These are phyloP conservation scores for Cytidiella melzeri DNA, from an alignment of 768 basidiomycete species.

Conservation along the genomic window DNA sequence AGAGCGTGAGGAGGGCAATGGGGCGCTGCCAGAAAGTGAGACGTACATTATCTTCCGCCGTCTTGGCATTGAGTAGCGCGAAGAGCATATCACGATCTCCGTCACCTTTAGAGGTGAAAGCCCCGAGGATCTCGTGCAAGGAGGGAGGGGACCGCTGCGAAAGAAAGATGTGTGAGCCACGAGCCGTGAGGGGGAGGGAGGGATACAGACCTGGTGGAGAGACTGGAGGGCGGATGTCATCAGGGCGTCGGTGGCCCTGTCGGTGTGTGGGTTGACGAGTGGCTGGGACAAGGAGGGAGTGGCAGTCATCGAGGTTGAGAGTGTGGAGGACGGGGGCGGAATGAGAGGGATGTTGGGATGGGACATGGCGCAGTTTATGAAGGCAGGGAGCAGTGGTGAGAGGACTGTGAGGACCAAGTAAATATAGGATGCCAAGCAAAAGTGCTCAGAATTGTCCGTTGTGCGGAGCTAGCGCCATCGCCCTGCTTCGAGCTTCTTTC, in stretches of 20 bases:
- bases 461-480: background rate
- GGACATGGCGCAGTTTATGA: conserved; percentile 22
- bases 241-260: conserved; percentile 22
- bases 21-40: too few species aligned
- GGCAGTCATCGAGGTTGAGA: conserved; percentile 21
- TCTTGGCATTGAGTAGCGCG: conserved; percentile 87
- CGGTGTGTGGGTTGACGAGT: background rate
- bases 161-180: conserved; percentile 1
- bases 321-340: conserved; percentile 14
- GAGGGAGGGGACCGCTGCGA: conserved; percentile 68
- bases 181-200: background rate
- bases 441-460: conserved; percentile 7
- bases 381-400: conserved; percentile 38
- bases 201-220: conserved; percentile 37
- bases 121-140: conserved; percentile 79
- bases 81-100: conserved; percentile 91
- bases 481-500: background rate
- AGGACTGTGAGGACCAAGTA: conserved; percentile 25
- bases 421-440: conserved; percentile 42
- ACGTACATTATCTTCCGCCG: conserved; percentile 83
- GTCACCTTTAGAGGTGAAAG: conserved; percentile 80
- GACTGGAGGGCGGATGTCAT: conserved; percentile 39
- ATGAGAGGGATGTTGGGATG: conserved; percentile 15
- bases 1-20: conserved; percentile 10
- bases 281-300: conserved; percentile 12